Evolutionary conservation across 306 rosid species (phyloP).

Genomic region (Dalbergia cultrata): DNA sequence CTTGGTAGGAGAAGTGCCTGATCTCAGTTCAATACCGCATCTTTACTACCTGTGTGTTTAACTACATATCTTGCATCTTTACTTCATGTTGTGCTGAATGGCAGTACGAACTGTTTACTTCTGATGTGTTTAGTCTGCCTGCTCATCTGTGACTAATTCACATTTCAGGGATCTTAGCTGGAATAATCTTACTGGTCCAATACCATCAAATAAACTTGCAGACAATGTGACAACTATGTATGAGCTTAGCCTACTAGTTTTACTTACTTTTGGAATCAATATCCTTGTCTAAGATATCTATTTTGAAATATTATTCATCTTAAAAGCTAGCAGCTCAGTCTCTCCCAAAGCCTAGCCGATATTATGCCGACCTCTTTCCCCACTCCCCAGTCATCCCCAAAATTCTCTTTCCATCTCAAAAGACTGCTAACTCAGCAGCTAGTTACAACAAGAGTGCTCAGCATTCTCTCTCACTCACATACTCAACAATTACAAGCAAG

Average conservation of each 20-base stretch:
- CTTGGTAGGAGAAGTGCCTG: conserved; percentile 79
- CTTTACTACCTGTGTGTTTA: conserved; percentile 80
- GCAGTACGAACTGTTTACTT: too few relatives aligned
- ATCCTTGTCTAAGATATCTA: conserved; percentile 35
- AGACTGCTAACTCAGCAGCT: too few relatives aligned
- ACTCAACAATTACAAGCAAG: too few relatives aligned
- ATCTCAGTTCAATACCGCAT: conserved; percentile 62
- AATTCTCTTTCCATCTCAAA: too few relatives aligned
- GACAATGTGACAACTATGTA: conserved; percentile 73
- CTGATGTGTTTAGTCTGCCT: too few relatives aligned
- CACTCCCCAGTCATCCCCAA: too few relatives aligned
- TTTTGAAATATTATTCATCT: conserved; percentile 32
- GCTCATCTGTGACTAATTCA: conserved; percentile 44
- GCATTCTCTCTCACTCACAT: too few relatives aligned
- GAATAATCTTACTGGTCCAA: conserved; percentile 72
- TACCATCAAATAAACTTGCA: conserved; percentile 71
- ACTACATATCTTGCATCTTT: conserved; percentile 17
- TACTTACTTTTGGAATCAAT: conserved; percentile 2
- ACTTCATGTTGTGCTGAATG: too few relatives aligned
- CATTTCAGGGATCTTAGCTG: conserved; percentile 83
- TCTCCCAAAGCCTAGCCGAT: too few relatives aligned
- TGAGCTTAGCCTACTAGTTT: conserved; percentile 11
- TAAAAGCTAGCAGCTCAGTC: too few relatives aligned
- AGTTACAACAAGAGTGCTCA: too few relatives aligned
- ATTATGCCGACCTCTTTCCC: too few relatives aligned